Percentiles rank a stretch among this genome's conserved stretches.
Evolutionary conservation across 177 flowering plant species (phyloP).

Genomic region (Tripterygium wilfordii): DNA sequence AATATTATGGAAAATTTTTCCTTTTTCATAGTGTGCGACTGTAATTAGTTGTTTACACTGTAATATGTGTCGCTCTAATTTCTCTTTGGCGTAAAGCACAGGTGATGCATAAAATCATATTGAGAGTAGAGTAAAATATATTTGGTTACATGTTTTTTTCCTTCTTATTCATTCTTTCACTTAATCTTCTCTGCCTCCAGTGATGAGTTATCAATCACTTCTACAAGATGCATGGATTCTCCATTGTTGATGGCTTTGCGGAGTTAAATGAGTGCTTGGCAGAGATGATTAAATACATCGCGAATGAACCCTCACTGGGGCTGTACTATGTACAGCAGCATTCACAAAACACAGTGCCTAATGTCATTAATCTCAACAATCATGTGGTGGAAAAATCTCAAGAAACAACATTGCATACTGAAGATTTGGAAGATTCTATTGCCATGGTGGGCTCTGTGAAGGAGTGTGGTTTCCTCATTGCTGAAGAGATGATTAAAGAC

Average conservation of each 20-base stretch:
- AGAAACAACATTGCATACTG: slow-evolving; percentile 58
- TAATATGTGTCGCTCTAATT: background rate
- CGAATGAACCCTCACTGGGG: slow-evolving; percentile 94
- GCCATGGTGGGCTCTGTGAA: slow-evolving; percentile 70
- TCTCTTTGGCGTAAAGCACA: no score
- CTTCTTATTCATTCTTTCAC: background rate
- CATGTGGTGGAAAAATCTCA: slow-evolving; percentile 50
- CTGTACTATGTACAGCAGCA: slow-evolving; percentile 91
- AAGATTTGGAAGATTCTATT: slow-evolving; percentile 83
- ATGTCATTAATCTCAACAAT: slow-evolving; percentile 46
- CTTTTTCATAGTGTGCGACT: no score
- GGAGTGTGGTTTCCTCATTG: slow-evolving; percentile 65
- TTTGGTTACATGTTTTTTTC: background rate
- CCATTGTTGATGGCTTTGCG: slow-evolving; percentile 83
- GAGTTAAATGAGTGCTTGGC: slow-evolving; percentile 68
- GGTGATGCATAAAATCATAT: no score
- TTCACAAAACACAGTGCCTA: slow-evolving; percentile 67
- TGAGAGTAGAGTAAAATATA: no score
- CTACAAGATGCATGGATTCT: slow-evolving; percentile 73
- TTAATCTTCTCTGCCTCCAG: slow-evolving; percentile 19
- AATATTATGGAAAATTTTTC: no score
- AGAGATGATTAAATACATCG: slow-evolving; percentile 81
- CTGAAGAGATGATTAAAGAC: slow-evolving; percentile 73
- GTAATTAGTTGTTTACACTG: no score
- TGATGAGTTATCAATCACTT: slow-evolving; percentile 39